phyloP scores from a whole-genome alignment of 225 moss, liverwort and hornwort species.

The Lunularia cruciata region DNA sequence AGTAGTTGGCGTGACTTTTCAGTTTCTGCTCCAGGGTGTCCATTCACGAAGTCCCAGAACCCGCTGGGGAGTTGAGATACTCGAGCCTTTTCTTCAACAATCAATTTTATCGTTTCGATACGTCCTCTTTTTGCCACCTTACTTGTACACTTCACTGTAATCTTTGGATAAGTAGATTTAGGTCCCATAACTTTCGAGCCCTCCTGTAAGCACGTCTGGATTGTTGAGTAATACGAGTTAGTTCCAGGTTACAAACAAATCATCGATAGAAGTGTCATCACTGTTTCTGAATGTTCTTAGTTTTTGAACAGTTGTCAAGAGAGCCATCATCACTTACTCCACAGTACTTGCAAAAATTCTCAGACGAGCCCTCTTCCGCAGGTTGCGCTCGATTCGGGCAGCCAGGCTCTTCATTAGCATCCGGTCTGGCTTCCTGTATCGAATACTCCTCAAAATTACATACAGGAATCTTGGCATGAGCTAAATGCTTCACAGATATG shows the following conservation, averaged over 20 bases:
- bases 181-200: constrained; percentile 9
- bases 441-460: too few relatives aligned
- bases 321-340: constrained; percentile 42
- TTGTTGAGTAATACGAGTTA: too few relatives aligned
- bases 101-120: constrained; percentile 32
- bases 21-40: constrained; percentile 16
- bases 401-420: constrained; percentile 20
- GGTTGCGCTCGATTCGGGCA: not conserved
- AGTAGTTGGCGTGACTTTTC: constrained; percentile 34
- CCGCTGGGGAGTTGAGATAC: constrained; percentile 10
- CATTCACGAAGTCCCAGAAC: constrained; percentile 42
- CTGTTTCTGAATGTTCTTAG: too few relatives aligned
- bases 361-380: not conserved
- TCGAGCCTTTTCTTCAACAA: constrained; percentile 36
- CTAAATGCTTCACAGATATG: too few relatives aligned
- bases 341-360: constrained; percentile 34
- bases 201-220: constrained; percentile 32
- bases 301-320: too few relatives aligned
- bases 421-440: too few relatives aligned
- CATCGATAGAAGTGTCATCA: too few relatives aligned
- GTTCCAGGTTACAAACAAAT: too few relatives aligned
- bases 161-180: constrained; percentile 30
- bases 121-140: constrained; percentile 15
- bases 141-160: constrained; percentile 19
- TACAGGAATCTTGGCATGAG: too few relatives aligned